A percentile compares a stretch with the other conserved stretches of the same genome.
Conservation (phyloP, 805 yeast species). For the Metschnikowia rubicola region DNA sequence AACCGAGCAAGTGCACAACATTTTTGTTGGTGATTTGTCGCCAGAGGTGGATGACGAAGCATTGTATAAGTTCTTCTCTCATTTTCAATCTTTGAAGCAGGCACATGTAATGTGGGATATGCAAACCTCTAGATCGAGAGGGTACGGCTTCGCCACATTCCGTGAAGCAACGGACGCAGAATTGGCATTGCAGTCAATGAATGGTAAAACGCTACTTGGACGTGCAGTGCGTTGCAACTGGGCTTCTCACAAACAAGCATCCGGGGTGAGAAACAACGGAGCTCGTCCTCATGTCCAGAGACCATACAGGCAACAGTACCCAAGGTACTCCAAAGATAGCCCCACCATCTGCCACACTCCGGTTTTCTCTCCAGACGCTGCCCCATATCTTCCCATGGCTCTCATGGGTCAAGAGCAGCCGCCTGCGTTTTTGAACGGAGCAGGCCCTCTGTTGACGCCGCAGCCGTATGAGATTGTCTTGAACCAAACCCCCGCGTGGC, state of each 20-base stretch:
- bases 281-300: conserved; percentile 3
- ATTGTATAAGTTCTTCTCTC: conserved; percentile 53
- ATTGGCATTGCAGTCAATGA: conserved; percentile 65
- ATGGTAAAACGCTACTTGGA: conserved; percentile 68
- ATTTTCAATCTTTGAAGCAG: conserved; percentile 60
- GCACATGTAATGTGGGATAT: conserved; percentile 98
- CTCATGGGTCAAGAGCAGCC: conserved; percentile 5
- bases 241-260: conserved; percentile 68
- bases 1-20: conserved; percentile 56
- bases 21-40: conserved; percentile 84
- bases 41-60: conserved; percentile 79
- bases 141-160: conserved; percentile 88
- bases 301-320: conserved; percentile 5
- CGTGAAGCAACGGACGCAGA: conserved; percentile 66
- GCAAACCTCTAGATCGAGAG: conserved; percentile 89
- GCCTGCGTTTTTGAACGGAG: not conserved
- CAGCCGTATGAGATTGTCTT: conserved; percentile 67
- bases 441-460: conserved; percentile 38
- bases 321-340: conserved; percentile 2
- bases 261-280: not conserved
- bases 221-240: conserved; percentile 81
- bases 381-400: conserved; percentile 6
- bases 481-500: conserved; percentile 79
- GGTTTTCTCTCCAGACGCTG: conserved; percentile 1
- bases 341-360: not conserved